These are phyloP conservation scores for Toxicodendron radicans DNA, from an alignment of 345 rosid genomes.

Conservation along the genomic window DNA sequence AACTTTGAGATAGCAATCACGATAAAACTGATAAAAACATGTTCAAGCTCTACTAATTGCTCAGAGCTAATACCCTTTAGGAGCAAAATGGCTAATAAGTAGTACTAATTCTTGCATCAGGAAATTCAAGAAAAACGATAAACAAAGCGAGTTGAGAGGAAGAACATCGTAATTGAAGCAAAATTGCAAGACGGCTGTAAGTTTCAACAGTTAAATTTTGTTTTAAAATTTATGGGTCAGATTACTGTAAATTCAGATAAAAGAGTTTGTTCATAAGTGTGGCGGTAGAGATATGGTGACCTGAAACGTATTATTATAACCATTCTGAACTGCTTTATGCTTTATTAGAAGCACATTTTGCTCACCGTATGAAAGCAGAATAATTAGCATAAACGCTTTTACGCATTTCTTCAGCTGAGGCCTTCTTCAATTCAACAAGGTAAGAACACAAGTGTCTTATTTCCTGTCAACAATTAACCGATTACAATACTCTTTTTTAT, in stretches of 20 bases:
- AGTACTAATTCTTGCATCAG: no score
- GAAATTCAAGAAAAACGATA: no score
- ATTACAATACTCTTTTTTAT: no score
- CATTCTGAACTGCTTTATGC: not conserved
- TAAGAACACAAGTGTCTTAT: constrained; percentile 58
- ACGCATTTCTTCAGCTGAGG: constrained; percentile 99
- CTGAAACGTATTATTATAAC: not conserved
- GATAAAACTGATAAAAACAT: not conserved
- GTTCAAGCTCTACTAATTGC: not conserved
- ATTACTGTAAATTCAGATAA: no score
- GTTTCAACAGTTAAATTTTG: no score
- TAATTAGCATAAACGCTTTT: constrained; percentile 91
- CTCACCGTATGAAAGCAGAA: constrained; percentile 75
- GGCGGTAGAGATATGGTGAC: no score
- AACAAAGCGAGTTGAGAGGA: no score
- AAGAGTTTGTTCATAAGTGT: no score
- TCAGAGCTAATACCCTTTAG: not conserved
- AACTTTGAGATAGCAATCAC: not conserved
- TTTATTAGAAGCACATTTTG: not conserved
- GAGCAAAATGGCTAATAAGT: no score
- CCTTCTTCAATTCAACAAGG: constrained; percentile 79
- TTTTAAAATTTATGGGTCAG: no score
- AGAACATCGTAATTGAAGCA: not conserved
- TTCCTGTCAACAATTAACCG: constrained; percentile 42
- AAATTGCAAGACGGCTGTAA: not conserved